Conservation (phyloP, 2,329 filamentous ascomycete genomes). For the Venturia pyrina region DNA sequence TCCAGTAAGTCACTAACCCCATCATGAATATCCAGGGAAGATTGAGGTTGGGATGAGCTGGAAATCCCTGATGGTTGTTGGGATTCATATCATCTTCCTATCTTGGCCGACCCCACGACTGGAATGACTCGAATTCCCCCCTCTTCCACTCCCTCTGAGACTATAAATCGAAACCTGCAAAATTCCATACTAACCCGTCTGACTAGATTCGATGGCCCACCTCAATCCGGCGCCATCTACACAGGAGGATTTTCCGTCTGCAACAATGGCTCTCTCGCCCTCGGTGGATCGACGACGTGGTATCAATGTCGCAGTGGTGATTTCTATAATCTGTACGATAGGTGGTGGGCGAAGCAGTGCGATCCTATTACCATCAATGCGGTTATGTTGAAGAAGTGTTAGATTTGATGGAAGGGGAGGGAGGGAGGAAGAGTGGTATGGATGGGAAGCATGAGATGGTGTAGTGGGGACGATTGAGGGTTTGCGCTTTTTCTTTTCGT, state of each 20-base stretch:
- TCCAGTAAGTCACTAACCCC: constrained; percentile 19
- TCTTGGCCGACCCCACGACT: too few relatives aligned
- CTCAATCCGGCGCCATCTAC: constrained; percentile 61
- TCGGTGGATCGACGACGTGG: constrained; percentile 58
- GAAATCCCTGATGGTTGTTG: too few relatives aligned
- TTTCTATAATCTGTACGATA: constrained; percentile 77
- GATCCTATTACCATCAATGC: neutral
- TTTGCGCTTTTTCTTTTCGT: neutral
- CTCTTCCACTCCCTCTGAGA: too few relatives aligned
- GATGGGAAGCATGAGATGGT: too few relatives aligned
- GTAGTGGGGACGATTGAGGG: too few relatives aligned
- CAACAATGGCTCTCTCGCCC: constrained; percentile 55
- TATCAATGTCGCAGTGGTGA: constrained; percentile 63
- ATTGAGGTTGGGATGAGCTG: too few relatives aligned
- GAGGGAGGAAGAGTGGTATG: neutral
- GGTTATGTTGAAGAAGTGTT: constrained; percentile 5
- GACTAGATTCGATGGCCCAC: constrained; percentile 27
- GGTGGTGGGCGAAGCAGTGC: constrained; percentile 6
- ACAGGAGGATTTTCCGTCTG: constrained; percentile 68
- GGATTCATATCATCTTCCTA: too few relatives aligned
- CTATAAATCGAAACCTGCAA: too few relatives aligned
- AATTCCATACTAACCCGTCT: neutral
- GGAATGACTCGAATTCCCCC: too few relatives aligned
- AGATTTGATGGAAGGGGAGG: neutral
- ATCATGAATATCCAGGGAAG: too few relatives aligned